Evolutionary conservation across 2,329 filamentous ascomycete species (phyloP), one percentile per base, ranked within the genome.

Genomic region (Metarhizium robertsii): DNA sequence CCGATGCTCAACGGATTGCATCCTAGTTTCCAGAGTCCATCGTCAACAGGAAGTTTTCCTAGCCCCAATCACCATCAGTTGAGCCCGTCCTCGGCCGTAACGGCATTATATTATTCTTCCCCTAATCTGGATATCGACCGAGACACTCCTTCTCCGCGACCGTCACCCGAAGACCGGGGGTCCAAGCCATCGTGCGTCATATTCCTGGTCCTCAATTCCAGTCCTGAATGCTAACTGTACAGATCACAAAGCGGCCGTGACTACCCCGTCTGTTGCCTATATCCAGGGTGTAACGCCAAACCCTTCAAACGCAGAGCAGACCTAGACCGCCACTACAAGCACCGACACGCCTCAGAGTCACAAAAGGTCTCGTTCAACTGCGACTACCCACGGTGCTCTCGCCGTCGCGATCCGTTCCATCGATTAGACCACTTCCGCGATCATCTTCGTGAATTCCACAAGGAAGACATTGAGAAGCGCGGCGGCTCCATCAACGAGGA

Each of bases 391-490:
- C 70, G 65, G 53, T 83, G 80, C 63, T 57, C 65, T 29, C 75
- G 80, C 7, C 67, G 66, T 32, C 63, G 64, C 6, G 67, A 73
- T 2, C 75, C 79, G 2, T 83, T 83, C 61, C 71, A 72, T 60
- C 74, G 80, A 38, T 73, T 76, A 36, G 80, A 84, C 59, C 80
- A 83, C 66, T 80, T 75, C 63, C 73, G 80, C 42, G 79, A 81
- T 56, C 80, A 84, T 63, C 72, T 80, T 42, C 74, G 80, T 36
- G 74, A 79, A 49, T 79, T 71, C 58, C 80, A 84, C 70, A 71
- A 71, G 54, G 80, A 84, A 62, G 78, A 81, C 57, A 72, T 80
- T 38, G 69, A 72, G 60, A 77, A 77, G 68, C 74, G 77, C 18
- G 73, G 74, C 32, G 65, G 65, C 25, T 61, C 65, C 52, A 59